Evolutionary conservation across 129 eudicot genomes (phyloP), one percentile per base, ranked within the genome.

Genomic region (Solidago caesia): DNA sequence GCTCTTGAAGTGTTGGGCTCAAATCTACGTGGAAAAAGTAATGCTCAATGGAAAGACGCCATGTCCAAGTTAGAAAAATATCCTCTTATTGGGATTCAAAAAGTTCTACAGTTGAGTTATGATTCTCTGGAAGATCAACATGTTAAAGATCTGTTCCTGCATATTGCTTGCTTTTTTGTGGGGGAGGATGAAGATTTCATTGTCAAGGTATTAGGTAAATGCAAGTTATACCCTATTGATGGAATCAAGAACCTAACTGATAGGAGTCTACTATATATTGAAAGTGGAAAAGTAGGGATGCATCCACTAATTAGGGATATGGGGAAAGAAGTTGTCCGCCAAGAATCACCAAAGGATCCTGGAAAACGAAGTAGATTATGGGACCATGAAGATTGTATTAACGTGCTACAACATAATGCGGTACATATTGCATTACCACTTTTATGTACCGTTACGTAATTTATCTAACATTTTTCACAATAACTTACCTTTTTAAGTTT

Each of bases 1-100:
- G 83, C 86, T 56, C 77, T 78, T 33, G 26, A 63, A 57, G 83
- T 83, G 41, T 26, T 72, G 8, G 76, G 68, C 21, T 43, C 76
- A 3, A 16, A 4, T 43, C 7, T 72, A 55, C 2, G 44, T 64
- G 81, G 78, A 11, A 79, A 65, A 59, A 42, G 29, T 10, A 8
- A 27, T 7, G 71, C 43, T 9, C 48, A 69, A 8, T 83, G 87
- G 87, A 59, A 47, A 49, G 63, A 61, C 27, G 59, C 69, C 47
- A 26, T 57, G 15, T 29, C 68, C 58, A 71, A 75, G 49, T 44
- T 83, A 49, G 71, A 75, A 65, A 59, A 29, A 53, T 16, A 33
- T 64, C 79, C 81, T 21, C 49, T 64, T 55, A 8, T 21, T 1
- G 14, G 74, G 13, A 78, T 83, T 16, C 14, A 41, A 4, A 33